Conservation (phyloP, 768 basidiomycete species). For the Agrocybe praecox region DNA sequence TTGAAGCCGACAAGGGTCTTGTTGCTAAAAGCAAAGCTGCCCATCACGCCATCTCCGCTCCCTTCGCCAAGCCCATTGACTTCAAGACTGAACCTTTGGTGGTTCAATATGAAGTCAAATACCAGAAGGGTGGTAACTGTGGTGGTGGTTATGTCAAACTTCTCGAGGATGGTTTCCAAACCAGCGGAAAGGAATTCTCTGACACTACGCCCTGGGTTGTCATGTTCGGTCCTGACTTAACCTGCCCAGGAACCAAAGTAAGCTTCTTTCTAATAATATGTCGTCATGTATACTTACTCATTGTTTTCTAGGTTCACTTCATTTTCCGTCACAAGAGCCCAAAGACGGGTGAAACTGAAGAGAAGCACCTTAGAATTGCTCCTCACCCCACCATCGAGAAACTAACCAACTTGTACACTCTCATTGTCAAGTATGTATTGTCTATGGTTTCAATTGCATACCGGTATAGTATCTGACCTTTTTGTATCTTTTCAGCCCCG, state of each 20-base stretch:
- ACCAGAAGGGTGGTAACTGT: slow-evolving; percentile 98
- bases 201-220: slow-evolving; percentile 94
- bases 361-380: slow-evolving; percentile 89
- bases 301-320: slow-evolving; percentile 78
- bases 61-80: slow-evolving; percentile 77
- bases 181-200: slow-evolving; percentile 89
- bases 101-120: slow-evolving; percentile 98
- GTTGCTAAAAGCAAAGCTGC: slow-evolving; percentile 97
- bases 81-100: slow-evolving; percentile 87
- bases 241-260: slow-evolving; percentile 91
- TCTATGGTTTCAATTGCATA: background rate
- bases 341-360: slow-evolving; percentile 88
- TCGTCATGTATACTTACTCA: slow-evolving; percentile 2
- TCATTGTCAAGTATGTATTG: slow-evolving; percentile 81
- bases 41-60: slow-evolving; percentile 97
- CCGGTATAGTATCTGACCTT: background rate
- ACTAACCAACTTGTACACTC: slow-evolving; percentile 91
- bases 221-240: slow-evolving; percentile 98
- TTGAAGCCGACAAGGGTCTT: slow-evolving; percentile 88
- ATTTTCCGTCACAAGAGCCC: slow-evolving; percentile 99
- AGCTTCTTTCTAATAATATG: background rate
- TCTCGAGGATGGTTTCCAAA: slow-evolving; percentile 92
- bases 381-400: slow-evolving; percentile 89
- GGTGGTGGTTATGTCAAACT: slow-evolving; percentile 99
- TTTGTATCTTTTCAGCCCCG: slow-evolving; percentile 55